Evolutionary conservation across 768 basidiomycete species (phyloP), one percentile per base, ranked within the genome.

Genomic region (Amanita muscaria): DNA sequence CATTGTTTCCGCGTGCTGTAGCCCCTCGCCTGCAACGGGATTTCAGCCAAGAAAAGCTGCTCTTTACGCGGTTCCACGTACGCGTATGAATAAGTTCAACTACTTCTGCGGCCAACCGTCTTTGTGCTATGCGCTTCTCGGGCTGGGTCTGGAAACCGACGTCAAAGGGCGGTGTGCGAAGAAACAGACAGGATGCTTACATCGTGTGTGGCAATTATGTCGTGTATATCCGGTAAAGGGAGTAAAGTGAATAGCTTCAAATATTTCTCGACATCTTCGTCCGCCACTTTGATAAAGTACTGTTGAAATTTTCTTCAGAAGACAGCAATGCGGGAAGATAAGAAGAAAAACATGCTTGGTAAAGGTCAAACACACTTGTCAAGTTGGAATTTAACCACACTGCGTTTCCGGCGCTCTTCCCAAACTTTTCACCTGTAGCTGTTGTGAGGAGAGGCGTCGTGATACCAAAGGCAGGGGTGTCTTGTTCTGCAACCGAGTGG

Each of bases 361-460:
- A 98, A 56, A 99, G 91, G 51, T 97, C 93, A 53, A 88, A 88
- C 15, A 86, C 73, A 51, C 85, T 88, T 2, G 94, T 98, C 56
- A 87, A 60, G 10, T 64, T 56, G 21, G 75, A 66, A 58, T 96
- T 81, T 29, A 99, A 66, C 88, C 94, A 97, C 1, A 99, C 66
- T 1, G 94, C 94, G 55, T 97, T 98, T 3, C 94, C 93, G 0
- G 88, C 85, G 53, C 88, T 92, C 70, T 99, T 99, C 5, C 94
- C 96, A 61, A 98, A 94, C 67, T 99, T 99, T 57, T 88, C 86
- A 1, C 96, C 96, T 1, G 74, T 73, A 1, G 87, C 72, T 1
- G 89, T 93, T 9, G 91, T 93, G 31, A 99, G 70, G 19, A 99
- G 68, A n/a, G 93, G 94, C 2, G 93, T 92, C 0, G 94, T 97